Conservation (phyloP, 75 land plant species). For the Cryptomeria japonica region DNA sequence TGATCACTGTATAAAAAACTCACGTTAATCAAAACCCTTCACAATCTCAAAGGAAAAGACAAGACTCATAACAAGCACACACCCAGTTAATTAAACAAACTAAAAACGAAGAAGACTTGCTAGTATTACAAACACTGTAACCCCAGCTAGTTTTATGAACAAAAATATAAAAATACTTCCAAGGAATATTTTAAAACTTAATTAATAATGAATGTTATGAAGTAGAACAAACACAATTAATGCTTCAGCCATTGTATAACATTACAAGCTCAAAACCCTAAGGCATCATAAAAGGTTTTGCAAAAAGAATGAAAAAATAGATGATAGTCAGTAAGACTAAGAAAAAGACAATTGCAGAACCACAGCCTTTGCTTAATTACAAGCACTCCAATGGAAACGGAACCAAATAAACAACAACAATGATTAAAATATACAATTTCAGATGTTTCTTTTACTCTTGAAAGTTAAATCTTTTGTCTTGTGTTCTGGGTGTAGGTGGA, state of each 20-base stretch:
- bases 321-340: background rate
- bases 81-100: background rate
- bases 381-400: background rate
- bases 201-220: background rate
- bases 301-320: background rate
- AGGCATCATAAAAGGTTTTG: background rate
- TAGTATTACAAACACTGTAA: background rate
- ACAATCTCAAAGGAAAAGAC: background rate
- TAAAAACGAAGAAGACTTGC: background rate
- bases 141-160: background rate
- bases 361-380: background rate
- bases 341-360: background rate
- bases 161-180: background rate
- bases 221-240: background rate
- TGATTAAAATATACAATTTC: background rate
- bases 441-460: background rate
- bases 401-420: background rate
- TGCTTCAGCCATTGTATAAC: background rate
- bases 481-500: background rate
- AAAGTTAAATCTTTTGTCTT: background rate
- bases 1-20: constrained; percentile 55
- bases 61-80: background rate
- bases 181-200: background rate
- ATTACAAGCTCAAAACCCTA: background rate
- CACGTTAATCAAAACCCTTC: background rate